Conservation (phyloP, 495 filamentous ascomycete genomes). For the Penicillium mononematosum region DNA sequence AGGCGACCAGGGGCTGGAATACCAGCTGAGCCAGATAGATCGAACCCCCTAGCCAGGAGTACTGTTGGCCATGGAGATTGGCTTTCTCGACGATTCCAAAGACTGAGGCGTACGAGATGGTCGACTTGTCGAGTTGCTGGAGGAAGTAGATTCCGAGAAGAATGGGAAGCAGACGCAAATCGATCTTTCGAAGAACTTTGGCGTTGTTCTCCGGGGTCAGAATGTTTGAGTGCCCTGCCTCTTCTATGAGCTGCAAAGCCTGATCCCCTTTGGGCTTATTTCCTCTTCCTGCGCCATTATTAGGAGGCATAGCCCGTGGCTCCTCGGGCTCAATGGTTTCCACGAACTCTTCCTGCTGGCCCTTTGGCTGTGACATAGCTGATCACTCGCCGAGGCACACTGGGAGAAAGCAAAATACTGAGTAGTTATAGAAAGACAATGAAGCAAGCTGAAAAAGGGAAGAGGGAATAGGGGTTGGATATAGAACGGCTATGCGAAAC, state of each 20-base stretch:
- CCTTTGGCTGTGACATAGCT: constrained; percentile 31
- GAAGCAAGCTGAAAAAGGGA: background rate
- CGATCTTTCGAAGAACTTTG: constrained; percentile 52
- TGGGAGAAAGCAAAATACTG: background rate
- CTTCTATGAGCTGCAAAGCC: constrained; percentile 46
- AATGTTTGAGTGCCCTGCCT: constrained; percentile 38
- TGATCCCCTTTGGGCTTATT: constrained; percentile 35
- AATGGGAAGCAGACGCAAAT: constrained; percentile 53
- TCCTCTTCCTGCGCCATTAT: constrained; percentile 7
- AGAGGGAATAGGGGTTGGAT: constrained; percentile 3
- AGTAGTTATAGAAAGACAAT: background rate
- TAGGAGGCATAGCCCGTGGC: constrained; percentile 2
- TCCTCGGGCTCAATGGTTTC: constrained; percentile 33
- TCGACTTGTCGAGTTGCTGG: constrained; percentile 59
- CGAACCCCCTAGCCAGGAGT: constrained; percentile 52
- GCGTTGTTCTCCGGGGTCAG: constrained; percentile 56
- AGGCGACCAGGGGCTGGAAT: constrained; percentile 41
- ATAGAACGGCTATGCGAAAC: constrained; percentile 20
- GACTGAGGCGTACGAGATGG: constrained; percentile 52
- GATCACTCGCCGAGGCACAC: constrained; percentile 1
- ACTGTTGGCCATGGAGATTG: constrained; percentile 48
- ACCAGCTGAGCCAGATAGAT: constrained; percentile 53
- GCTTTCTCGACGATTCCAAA: constrained; percentile 49
- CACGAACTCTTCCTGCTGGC: constrained; percentile 40
- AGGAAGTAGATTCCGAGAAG: constrained; percentile 46